Evolutionary conservation across 2,329 filamentous ascomycete species (phyloP).

Genomic region (Beauveria asiatica): DNA sequence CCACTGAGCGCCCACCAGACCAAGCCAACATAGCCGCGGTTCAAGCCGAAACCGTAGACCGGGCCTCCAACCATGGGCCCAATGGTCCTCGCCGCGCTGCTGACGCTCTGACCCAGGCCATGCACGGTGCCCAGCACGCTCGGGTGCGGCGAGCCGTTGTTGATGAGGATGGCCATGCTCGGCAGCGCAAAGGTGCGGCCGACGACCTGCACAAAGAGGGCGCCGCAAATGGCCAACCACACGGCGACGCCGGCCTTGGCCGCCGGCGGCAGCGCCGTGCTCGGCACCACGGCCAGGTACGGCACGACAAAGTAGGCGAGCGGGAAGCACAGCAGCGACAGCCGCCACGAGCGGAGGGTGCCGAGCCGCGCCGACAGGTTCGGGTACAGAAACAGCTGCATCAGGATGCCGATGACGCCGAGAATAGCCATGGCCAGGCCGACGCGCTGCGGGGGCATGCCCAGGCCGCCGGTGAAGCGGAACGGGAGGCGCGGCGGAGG

Average conservation of each 20-base stretch:
- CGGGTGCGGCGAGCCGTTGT: constrained; percentile 40
- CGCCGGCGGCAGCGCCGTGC: constrained; percentile 38
- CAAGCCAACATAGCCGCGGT: constrained; percentile 47
- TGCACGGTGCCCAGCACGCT: constrained; percentile 40
- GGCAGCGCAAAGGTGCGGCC: constrained; percentile 55
- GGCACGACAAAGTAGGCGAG: constrained; percentile 61
- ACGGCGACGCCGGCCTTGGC: constrained; percentile 46
- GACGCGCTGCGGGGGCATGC: constrained; percentile 61
- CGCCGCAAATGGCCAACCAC: constrained; percentile 55
- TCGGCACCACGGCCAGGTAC: constrained; percentile 61
- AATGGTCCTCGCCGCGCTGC: constrained; percentile 49
- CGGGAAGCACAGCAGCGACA: constrained; percentile 63
- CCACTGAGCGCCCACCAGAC: constrained; percentile 49
- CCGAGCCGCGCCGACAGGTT: constrained; percentile 57
- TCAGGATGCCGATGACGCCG: constrained; percentile 63
- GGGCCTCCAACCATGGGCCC: constrained; percentile 53
- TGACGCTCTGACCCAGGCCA: constrained; percentile 48
- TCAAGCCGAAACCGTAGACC: constrained; percentile 51
- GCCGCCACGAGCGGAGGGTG: constrained; percentile 57
- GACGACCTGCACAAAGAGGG: constrained; percentile 57
- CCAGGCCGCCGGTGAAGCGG: constrained; percentile 65
- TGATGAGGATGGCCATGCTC: constrained; percentile 37
- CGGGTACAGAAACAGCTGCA: constrained; percentile 58
- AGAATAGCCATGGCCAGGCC: constrained; percentile 73
- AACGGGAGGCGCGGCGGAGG: constrained; percentile 37